Base-by-base conservation (phyloP, 2,329 filamentous ascomycete species). In the Aspergillus tamarii region DNA sequence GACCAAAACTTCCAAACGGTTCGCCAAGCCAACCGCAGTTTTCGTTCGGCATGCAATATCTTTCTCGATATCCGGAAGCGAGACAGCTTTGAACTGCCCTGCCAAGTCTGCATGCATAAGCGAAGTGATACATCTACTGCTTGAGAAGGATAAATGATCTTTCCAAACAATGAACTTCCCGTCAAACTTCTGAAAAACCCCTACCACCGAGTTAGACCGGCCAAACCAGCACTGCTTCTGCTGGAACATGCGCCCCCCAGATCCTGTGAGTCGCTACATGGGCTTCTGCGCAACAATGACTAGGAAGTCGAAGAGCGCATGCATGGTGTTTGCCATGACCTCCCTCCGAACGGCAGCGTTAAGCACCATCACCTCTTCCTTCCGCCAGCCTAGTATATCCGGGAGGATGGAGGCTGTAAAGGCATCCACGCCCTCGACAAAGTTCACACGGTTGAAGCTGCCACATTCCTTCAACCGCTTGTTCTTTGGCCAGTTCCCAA, bases 401-500 rank as follows among this genome's bases (percentile, higher is more conserved):
- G 55, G 36, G 28, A 67, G 65, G 14, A 67, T 28, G 26, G 61
- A 60, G 2, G 66, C 63, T 8, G 66, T 68, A 43, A 69, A 68
- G 6, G 57, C 66, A 12, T 66, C 64, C 11, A 68, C 66, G 5
- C 66, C 67, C 55, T 69, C 64, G 2, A 64, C 57, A 14, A 69
- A 63, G n/a, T 67, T 67, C 10, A 64, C 58, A 26, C 59, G 56
- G 45, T 66, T 61, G 4, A 68, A 59, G 12, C 56, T 60, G 10
- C 67, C 66, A 30, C 64, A 66, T 50, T 68, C 67, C 41, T 67
- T 67, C 46, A 67, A 43, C 36, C 66, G 53, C 2, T 45, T 12
- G 50, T 69, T 64, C 39, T 61, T 66, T 0, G 67, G 67, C 67
- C 66, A 69, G 11, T 43, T 53, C 0, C 67, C 67, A 5, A 69